Base-by-base conservation (phyloP, 495 filamentous ascomycete genomes). In the Hyaloscypha finlandica region DNA sequence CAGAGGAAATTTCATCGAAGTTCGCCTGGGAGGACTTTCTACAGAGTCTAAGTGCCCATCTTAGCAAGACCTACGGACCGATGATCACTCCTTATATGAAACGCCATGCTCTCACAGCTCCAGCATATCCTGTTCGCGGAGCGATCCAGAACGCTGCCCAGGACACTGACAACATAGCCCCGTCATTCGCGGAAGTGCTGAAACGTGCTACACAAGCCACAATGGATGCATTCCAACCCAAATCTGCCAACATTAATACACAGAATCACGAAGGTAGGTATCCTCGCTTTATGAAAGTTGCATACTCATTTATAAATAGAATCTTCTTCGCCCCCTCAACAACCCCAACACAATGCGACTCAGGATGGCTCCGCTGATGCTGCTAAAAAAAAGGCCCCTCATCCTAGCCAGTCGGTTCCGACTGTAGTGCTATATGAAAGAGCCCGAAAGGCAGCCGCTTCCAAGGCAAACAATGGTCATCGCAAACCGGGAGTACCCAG, bases 1-100 rank as follows among this genome's bases (percentile, higher is more conserved):
- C 37, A 82, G 85, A 79, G 62, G 79, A 80, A 22, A 77, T 97
- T 31, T 87, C 86, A 1, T 88, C 90, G 66, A 90, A 92, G 71
- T 96, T 92, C 71, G 85, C 90, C n/a, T 89, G 90, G 82, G 87
- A 89, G 48, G 89, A 91, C 35, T 93, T 97, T 66, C 79, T 94
- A 12, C 83, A 88, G 33, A 87, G 88, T 63, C 79, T 97, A 5
- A 90, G 88, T 72, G 81, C 77, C 20, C 93, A 92, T 76, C 83
- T 96, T 54, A 89, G 86, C 63, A 88, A 91, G 51, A 33, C 45
- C 4, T 70, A 69, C 58, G 72, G 69, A 57, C 71, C 71, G 14
- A 31, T 75, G 8, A 59, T 73, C 32, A 64, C 68, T 14, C 71
- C 69, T 29, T 75, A 71, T 45, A 69, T 75, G 68, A 64, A 71